phyloP scores from a whole-genome alignment of 768 basidiomycete species.

The Pseudohyphozyma bogoriensis region DNA sequence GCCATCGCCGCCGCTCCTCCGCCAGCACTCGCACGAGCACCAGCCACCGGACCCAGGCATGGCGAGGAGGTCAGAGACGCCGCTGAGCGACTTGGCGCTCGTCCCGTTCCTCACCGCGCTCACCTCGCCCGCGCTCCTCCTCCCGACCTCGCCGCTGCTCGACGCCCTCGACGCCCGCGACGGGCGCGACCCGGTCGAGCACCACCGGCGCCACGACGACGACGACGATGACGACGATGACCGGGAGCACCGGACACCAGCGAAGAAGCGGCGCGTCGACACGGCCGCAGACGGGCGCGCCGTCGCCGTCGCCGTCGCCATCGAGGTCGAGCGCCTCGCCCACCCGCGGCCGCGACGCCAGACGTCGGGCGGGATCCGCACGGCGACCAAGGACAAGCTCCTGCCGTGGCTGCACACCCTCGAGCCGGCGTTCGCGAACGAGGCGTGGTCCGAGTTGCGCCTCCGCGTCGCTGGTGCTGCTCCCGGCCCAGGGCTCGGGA shows the following conservation, averaged over 20 bases:
- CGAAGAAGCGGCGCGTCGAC: background rate
- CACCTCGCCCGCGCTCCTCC: constrained; percentile 10
- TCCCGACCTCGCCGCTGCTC: constrained; percentile 13
- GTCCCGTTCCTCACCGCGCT: constrained; percentile 12
- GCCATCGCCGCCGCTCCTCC: no score
- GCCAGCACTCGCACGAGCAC: no score
- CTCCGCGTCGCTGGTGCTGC: background rate
- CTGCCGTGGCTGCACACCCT: background rate
- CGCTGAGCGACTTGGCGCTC: no score
- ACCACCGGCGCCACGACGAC: no score
- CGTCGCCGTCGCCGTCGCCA: no score
- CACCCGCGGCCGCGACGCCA: background rate
- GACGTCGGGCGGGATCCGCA: background rate
- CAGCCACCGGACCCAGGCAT: no score
- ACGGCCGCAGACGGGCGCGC: background rate
- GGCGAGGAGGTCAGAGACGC: no score
- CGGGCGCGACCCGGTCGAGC: no score
- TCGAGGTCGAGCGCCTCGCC: background rate
- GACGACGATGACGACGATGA: no score
- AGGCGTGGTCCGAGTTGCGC: background rate
- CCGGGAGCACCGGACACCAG: no score
- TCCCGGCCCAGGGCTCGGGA: no score
- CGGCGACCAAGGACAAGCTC: background rate
- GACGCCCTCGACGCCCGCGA: constrained; percentile 1
- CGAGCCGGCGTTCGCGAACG: background rate